Evolutionary conservation across 2,329 filamentous ascomycete genomes (phyloP).

Genomic region (Cercospora berteroae): DNA sequence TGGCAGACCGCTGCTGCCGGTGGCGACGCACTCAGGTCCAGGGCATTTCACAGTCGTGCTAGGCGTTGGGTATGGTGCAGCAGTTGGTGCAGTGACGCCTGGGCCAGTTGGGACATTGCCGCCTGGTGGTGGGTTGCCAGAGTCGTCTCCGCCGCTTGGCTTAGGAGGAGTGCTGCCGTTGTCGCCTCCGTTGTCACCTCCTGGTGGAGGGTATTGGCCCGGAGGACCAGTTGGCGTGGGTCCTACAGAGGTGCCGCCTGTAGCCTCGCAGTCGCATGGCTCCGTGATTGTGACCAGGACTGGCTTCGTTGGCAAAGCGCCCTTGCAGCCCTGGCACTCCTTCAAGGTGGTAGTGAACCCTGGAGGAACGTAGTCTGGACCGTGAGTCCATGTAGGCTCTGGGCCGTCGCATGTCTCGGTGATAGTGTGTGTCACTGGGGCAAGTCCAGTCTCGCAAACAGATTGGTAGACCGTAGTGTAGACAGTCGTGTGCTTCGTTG

Average conservation of each 20-base stretch:
- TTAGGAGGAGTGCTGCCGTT: conserved; percentile 4
- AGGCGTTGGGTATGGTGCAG: conserved; percentile 23
- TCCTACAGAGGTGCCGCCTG: conserved; percentile 26
- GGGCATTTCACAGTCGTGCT: conserved; percentile 25
- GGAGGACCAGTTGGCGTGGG: conserved; percentile 20
- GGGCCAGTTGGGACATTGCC: conserved; percentile 15
- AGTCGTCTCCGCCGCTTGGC: conserved; percentile 2
- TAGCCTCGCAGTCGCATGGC: conserved; percentile 38
- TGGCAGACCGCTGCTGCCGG: conserved; percentile 24
- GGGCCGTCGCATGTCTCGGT: conserved; percentile 39
- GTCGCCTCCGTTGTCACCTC: not conserved
- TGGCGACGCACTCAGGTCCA: conserved; percentile 29
- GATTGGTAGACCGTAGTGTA: conserved; percentile 40
- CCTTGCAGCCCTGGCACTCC: conserved; percentile 36
- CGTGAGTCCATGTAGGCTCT: conserved; percentile 38
- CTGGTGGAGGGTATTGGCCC: conserved; percentile 9
- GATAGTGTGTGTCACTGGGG: conserved; percentile 38
- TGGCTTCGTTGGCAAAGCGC: conserved; percentile 24
- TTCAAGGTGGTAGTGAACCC: conserved; percentile 38
- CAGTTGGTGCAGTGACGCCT: conserved; percentile 9
- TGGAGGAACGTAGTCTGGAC: conserved; percentile 36
- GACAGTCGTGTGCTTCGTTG: conserved; percentile 33
- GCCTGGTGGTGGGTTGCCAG: conserved; percentile 2
- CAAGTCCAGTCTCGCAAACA: conserved; percentile 37
- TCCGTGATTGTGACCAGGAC: conserved; percentile 38